Conservation (phyloP, 441 rosid species). For the Macaranga tanarius region DNA sequence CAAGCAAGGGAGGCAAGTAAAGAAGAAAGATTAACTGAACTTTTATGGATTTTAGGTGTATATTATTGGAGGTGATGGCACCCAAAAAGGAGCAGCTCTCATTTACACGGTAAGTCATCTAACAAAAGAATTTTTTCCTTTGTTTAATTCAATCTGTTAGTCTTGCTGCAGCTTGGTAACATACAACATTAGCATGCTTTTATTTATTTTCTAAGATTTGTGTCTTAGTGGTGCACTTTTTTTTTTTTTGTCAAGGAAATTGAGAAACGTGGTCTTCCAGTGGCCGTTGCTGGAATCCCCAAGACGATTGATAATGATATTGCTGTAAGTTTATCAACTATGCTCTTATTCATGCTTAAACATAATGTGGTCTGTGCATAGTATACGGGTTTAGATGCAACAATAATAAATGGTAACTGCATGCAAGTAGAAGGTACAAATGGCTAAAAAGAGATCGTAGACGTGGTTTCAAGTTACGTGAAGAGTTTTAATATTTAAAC, state of each 20-base stretch:
- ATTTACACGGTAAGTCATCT: conserved; percentile 39
- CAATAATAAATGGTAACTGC: neutral
- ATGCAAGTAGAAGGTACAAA: neutral
- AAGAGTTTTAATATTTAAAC: neutral
- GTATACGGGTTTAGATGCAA: neutral
- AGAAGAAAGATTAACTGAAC: conserved; percentile 2
- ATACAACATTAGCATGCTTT: conserved; percentile 4
- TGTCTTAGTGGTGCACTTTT: conserved; percentile 13
- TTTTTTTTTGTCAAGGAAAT: conserved; percentile 47
- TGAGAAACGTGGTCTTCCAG: conserved; percentile 50
- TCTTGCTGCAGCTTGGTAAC: neutral
- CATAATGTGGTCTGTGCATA: neutral
- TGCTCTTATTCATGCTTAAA: conserved; percentile 1
- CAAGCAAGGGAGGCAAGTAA: neutral
- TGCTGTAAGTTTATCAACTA: conserved; percentile 35
- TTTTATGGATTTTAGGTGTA: conserved; percentile 39
- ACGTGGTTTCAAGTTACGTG: conserved; percentile 1
- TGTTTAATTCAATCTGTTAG: conserved; percentile 2
- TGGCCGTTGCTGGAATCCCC: conserved; percentile 59
- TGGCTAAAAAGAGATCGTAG: neutral
- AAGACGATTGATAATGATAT: conserved; percentile 59
- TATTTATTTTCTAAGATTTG: conserved; percentile 11
- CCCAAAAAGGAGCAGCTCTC: conserved; percentile 52
- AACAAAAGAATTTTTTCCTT: neutral
- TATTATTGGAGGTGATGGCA: conserved; percentile 62